A percentile compares a stretch with the other conserved stretches of the same genome.
Conservation (phyloP, 768 basidiomycete species). For the Tricholoma saponaceum region DNA sequence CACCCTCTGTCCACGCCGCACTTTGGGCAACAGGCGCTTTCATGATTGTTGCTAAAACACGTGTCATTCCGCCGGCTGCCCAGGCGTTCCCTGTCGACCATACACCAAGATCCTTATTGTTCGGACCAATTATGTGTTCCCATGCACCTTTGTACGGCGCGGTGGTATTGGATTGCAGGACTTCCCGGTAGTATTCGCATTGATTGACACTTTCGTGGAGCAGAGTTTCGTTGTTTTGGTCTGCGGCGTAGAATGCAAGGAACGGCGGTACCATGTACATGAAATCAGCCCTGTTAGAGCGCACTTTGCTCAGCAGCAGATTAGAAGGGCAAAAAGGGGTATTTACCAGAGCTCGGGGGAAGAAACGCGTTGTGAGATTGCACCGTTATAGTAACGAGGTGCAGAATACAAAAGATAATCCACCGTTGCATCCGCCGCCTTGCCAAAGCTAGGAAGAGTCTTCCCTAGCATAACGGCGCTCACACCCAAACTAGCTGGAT, state of each 20-base stretch:
- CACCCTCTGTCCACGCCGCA: constrained; percentile 16
- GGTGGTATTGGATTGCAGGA: constrained; percentile 28
- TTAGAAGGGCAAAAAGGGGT: neutral
- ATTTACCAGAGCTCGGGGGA: constrained; percentile 40
- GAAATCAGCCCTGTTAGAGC: constrained; percentile 39
- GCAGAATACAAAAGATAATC: constrained; percentile 30
- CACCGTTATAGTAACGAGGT: constrained; percentile 38
- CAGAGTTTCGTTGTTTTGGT: constrained; percentile 28
- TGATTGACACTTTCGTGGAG: constrained; percentile 35
- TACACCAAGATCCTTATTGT: constrained; percentile 33
- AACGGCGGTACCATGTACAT: constrained; percentile 51
- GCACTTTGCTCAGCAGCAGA: neutral
- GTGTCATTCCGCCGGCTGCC: constrained; percentile 66
- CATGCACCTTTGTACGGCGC: constrained; percentile 27
- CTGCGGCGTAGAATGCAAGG: constrained; percentile 43
- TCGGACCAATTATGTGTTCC: constrained; percentile 41
- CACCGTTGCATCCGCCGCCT: constrained; percentile 28
- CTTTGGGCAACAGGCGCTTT: constrained; percentile 32
- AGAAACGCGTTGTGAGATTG: constrained; percentile 40
- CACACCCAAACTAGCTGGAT: constrained; percentile 48
- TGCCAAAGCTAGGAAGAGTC: constrained; percentile 25
- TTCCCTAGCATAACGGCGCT: constrained; percentile 40
- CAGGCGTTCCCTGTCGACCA: constrained; percentile 64
- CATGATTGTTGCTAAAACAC: constrained; percentile 47
- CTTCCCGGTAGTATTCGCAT: constrained; percentile 32